These are phyloP conservation scores for Mortierella sp. DNA, from an alignment of 371 early-diverging fungal species.

Conservation along the genomic window DNA sequence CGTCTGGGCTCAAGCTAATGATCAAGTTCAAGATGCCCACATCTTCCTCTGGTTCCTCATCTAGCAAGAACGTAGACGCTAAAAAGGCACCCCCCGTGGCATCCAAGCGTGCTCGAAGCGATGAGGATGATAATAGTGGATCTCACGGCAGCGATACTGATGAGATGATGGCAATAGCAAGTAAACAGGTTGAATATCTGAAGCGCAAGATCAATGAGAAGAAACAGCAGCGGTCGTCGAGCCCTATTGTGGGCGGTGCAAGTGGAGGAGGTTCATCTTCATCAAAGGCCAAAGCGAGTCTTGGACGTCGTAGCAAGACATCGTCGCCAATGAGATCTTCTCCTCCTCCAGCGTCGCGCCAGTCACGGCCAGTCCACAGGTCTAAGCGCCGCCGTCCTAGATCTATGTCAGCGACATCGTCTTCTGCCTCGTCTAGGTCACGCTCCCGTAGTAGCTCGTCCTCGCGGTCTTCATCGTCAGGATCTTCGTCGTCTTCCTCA, in stretches of 20 bases:
- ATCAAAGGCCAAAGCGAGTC: slow-evolving; percentile 11
- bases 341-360: slow-evolving; percentile 6
- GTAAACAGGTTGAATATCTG: slow-evolving; percentile 41
- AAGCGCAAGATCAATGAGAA: slow-evolving; percentile 49
- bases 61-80: slow-evolving; percentile 1
- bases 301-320: background rate
- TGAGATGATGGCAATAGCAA: slow-evolving; percentile 43
- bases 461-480: slow-evolving; percentile 27
- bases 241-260: slow-evolving; percentile 2
- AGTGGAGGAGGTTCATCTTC: background rate
- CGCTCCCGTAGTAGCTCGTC: slow-evolving; percentile 11
- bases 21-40: slow-evolving; percentile 48
- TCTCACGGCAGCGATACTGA: slow-evolving; percentile 48
- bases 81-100: slow-evolving; percentile 9
- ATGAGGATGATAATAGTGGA: background rate
- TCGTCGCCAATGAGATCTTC: background rate
- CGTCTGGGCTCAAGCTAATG: slow-evolving; percentile 31
- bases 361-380: slow-evolving; percentile 4
- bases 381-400: slow-evolving; percentile 16
- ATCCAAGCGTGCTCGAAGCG: slow-evolving; percentile 7
- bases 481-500: slow-evolving; percentile 24
- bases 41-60: background rate
- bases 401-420: slow-evolving; percentile 16
- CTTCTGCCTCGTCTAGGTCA: slow-evolving; percentile 4
- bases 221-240: slow-evolving; percentile 25